Percentiles rank a stretch among this genome's conserved stretches.
These are phyloP conservation scores for Sugiyamaella pinicola DNA, from an alignment of 1,139 yeast genomes.

Conservation along the genomic window DNA sequence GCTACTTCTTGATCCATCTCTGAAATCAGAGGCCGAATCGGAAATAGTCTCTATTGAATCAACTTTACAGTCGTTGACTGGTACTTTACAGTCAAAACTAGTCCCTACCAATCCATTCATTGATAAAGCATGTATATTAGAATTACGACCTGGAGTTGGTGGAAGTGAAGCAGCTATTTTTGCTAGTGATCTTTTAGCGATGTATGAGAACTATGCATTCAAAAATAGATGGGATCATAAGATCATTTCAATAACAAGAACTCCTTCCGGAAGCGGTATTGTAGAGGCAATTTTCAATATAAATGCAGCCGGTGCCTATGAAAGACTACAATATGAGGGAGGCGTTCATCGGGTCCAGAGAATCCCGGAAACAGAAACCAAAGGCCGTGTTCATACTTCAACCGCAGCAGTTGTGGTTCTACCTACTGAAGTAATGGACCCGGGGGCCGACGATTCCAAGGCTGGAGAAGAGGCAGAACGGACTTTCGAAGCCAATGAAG, in stretches of 20 bases:
- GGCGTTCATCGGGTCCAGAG: conserved; percentile 98
- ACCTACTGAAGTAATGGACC: conserved; percentile 74
- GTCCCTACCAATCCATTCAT: conserved; percentile 78
- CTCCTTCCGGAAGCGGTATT: conserved; percentile 65
- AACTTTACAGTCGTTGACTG: conserved; percentile 38
- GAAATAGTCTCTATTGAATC: conserved; percentile 51
- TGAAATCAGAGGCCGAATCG: conserved; percentile 48
- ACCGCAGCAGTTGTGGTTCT: conserved; percentile 94
- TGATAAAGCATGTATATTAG: conserved; percentile 77
- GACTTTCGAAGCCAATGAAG: conserved; percentile 81
- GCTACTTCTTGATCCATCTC: conserved; percentile 44
- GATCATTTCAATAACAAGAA: conserved; percentile 54
- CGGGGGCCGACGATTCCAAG: conserved; percentile 30
- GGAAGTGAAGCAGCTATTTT: conserved; percentile 92
- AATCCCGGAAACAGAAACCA: conserved; percentile 88
- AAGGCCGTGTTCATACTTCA: conserved; percentile 93
- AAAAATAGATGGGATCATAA: conserved; percentile 66
- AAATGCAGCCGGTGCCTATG: conserved; percentile 77
- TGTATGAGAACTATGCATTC: conserved; percentile 78
- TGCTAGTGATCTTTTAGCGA: conserved; percentile 72
- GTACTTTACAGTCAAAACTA: conserved; percentile 56
- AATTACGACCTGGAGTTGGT: conserved; percentile 93
- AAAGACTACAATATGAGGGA: conserved; percentile 75
- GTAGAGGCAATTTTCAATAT: conserved; percentile 77
- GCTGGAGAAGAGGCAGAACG: conserved; percentile 62